Conservation (phyloP, 106 monocot genomes). For the Iris macrosiphon region DNA sequence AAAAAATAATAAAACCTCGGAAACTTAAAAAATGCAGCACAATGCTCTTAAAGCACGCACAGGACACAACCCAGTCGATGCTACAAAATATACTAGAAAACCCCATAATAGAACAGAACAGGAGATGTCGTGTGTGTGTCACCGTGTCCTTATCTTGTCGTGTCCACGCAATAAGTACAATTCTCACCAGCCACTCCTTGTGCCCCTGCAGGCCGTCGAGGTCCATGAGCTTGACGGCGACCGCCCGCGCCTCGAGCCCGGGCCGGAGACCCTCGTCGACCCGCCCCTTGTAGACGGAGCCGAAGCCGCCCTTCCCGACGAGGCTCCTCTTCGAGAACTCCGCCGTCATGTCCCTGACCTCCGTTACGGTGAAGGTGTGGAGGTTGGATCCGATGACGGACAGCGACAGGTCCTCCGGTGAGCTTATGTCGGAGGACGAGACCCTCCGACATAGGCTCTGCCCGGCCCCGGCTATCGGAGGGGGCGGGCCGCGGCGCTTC, state of each 20-base stretch:
- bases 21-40: too few relatives aligned
- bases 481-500: too few relatives aligned
- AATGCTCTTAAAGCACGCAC: too few relatives aligned
- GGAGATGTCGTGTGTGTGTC: too few relatives aligned
- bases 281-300: slow-evolving; percentile 53
- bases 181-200: slow-evolving; percentile 56
- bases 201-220: slow-evolving; percentile 48
- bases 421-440: slow-evolving; percentile 27
- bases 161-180: too few relatives aligned
- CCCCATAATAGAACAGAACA: too few relatives aligned
- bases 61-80: too few relatives aligned
- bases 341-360: slow-evolving; percentile 27
- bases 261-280: slow-evolving; percentile 34
- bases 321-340: slow-evolving; percentile 42
- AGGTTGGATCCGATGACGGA: slow-evolving; percentile 43
- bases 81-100: too few relatives aligned
- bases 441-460: slow-evolving; percentile 21
- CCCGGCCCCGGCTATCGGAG: slow-evolving; percentile 3
- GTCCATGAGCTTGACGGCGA: slow-evolving; percentile 57
- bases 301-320: slow-evolving; percentile 52
- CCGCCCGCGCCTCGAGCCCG: slow-evolving; percentile 30
- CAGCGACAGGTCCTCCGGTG: slow-evolving; percentile 50
- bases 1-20: too few relatives aligned
- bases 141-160: too few relatives aligned
- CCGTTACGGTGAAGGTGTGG: slow-evolving; percentile 27